Evolutionary conservation across 2,329 filamentous ascomycete genomes (phyloP).

Genomic region (Mycosphaerella sp.): DNA sequence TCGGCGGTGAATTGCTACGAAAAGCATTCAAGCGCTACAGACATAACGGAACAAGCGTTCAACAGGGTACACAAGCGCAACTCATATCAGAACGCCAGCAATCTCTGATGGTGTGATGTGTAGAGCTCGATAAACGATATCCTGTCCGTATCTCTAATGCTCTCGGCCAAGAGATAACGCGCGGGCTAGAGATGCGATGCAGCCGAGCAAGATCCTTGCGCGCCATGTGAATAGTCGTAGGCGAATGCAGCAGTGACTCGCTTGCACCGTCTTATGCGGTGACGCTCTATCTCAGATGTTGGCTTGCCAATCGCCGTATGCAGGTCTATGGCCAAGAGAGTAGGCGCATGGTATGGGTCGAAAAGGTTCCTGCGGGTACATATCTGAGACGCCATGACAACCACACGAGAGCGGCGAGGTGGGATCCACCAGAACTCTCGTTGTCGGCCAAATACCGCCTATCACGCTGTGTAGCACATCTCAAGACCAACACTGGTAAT

Average conservation of each 20-base stretch:
- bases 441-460: conserved; percentile 6
- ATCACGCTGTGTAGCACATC: not conserved
- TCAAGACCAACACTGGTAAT: not conserved
- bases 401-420: not conserved
- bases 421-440: not conserved
- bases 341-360: not conserved
- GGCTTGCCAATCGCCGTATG: not conserved
- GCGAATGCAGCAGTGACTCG: not conserved
- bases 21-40: too few species aligned
- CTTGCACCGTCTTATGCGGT: conserved; percentile 1
- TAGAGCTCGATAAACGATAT: not conserved
- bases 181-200: conserved; percentile 1
- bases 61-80: too few species aligned
- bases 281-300: not conserved
- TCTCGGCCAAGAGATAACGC: conserved; percentile 12
- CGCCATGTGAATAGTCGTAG: not conserved
- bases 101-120: not conserved
- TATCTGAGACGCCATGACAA: not conserved
- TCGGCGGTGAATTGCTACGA: too few species aligned
- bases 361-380: not conserved
- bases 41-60: too few species aligned
- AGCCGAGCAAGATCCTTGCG: not conserved
- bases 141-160: conserved; percentile 4
- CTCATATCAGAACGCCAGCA: not conserved
- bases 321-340: not conserved